Evolutionary conservation across 2,329 filamentous ascomycete species (phyloP).

Genomic region (Exophiala oligosperma): DNA sequence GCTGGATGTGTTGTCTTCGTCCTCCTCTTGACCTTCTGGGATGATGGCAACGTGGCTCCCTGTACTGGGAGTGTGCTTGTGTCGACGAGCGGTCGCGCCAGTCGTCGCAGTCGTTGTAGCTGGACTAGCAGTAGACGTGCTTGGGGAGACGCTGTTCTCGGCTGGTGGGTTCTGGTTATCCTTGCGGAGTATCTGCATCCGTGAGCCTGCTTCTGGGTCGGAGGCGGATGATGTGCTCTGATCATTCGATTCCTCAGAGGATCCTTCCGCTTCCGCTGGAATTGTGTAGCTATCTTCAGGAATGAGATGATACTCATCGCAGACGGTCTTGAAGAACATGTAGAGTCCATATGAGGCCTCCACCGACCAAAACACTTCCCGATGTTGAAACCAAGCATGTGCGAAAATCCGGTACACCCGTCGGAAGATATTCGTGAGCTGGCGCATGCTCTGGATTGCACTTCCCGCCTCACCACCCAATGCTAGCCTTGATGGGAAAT

Average conservation of each 20-base stretch:
- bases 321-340: constrained; percentile 95
- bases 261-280: constrained; percentile 85
- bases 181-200: constrained; percentile 41
- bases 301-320: constrained; percentile 85
- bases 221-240: not conserved
- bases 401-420: constrained; percentile 95
- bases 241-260: constrained; percentile 52
- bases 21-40: constrained; percentile 78
- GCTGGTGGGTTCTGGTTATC: constrained; percentile 21
- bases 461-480: constrained; percentile 49
- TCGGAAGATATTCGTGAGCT: constrained; percentile 92
- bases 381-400: constrained; percentile 97
- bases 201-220: constrained; percentile 2
- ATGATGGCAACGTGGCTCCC: constrained; percentile 79
- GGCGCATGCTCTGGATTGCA: constrained; percentile 52
- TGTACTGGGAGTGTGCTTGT: constrained; percentile 78
- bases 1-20: constrained; percentile 38
- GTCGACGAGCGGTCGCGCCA: constrained; percentile 74
- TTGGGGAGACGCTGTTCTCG: constrained; percentile 1
- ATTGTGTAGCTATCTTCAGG: constrained; percentile 95
- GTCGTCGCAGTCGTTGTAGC: constrained; percentile 55
- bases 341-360: constrained; percentile 91
- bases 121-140: constrained; percentile 13
- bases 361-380: constrained; percentile 91
- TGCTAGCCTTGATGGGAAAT: constrained; percentile 83